These are phyloP conservation scores for Calcarisporium arbuscula DNA, from an alignment of 2,329 filamentous ascomycete species.

Conservation along the genomic window DNA sequence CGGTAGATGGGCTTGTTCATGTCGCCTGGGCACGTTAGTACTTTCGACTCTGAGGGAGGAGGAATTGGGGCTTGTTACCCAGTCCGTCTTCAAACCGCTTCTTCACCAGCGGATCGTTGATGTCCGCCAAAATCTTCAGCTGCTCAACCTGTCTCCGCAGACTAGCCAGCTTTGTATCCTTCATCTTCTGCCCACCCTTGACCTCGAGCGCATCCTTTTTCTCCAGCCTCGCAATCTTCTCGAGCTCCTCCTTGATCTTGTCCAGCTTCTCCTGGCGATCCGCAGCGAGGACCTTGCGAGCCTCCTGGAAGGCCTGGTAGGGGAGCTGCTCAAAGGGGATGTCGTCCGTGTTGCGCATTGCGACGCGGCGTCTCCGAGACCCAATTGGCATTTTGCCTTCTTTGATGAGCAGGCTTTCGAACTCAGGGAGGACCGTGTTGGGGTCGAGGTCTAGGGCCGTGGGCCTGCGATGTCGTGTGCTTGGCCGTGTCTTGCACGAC, in stretches of 20 bases:
- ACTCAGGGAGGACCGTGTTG: slow-evolving; percentile 54
- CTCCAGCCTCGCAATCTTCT: slow-evolving; percentile 62
- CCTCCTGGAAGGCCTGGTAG: slow-evolving; percentile 97
- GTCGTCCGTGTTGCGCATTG: slow-evolving; percentile 56
- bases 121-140: slow-evolving; percentile 84
- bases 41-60: slow-evolving; percentile 11
- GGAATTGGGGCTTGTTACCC: slow-evolving; percentile 47
- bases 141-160: slow-evolving; percentile 68
- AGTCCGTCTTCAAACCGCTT: slow-evolving; percentile 86
- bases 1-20: slow-evolving; percentile 97
- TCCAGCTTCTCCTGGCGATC: slow-evolving; percentile 78
- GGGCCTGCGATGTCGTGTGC: slow-evolving; percentile 15
- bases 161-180: slow-evolving; percentile 60
- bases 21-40: slow-evolving; percentile 54
- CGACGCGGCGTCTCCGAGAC: slow-evolving; percentile 75
- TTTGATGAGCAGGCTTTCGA: slow-evolving; percentile 61
- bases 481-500: slow-evolving; percentile 10
- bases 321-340: slow-evolving; percentile 90
- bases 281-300: slow-evolving; percentile 70
- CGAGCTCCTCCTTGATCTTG: slow-evolving; percentile 61
- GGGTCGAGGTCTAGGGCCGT: slow-evolving; percentile 51
- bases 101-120: slow-evolving; percentile 92
- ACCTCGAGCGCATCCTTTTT: slow-evolving; percentile 49
- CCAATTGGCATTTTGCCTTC: slow-evolving; percentile 68
- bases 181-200: slow-evolving; percentile 56